Evolutionary conservation across 208 protist genomes (phyloP), one percentile per base, ranked within the genome.

Genomic region (Zelonia costaricensis): DNA sequence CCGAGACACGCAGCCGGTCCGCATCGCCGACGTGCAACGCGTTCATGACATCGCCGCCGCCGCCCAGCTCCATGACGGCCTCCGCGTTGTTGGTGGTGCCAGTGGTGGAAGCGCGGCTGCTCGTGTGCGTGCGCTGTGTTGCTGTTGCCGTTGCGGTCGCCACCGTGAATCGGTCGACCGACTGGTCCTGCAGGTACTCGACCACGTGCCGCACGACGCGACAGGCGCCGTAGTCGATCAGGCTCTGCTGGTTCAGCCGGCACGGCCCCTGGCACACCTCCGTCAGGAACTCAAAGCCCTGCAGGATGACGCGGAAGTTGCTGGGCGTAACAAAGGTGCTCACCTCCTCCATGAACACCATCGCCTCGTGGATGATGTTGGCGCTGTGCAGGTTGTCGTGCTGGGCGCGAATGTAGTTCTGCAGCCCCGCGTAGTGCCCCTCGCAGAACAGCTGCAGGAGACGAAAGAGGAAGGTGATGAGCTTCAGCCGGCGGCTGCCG

Each of bases 361-460:
- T 77, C 38, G 89, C 47, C 42, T 95, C 92, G 36, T 91, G 61
- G 23, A 97, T 54, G 30, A 97, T 77, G 72, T 97, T 96, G 3
- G 83, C 82, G 63, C 78, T 92, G 67, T 86, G 86, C 30, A 83
- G 38, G 61, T 90, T 92, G 71, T 91, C 76, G 56, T 72, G 64
- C 75, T 97, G 94, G 16, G 57, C 46, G n/a, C 88, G 87, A 18
- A 97, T 74, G 69, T 93, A 98, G 64, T 95, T 88, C 74, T 97
- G 91, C 72, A 98, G 69, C 8, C 76, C 68, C 5, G 64, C 16
- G 48, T 93, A 86, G 74, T 98, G 92, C 25, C 92, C 93, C 67
- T 98, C 94, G 70, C 91, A 97, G 59, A 97, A 87, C 31, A 98
- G 80, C 79, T 98, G 94, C 27, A 98, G 66, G 5, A 97, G 84